A percentile compares a stretch with the other conserved stretches of the same genome.
Conservation (phyloP, 2,329 filamentous ascomycete species). For the Plenodomus lindquistii region DNA sequence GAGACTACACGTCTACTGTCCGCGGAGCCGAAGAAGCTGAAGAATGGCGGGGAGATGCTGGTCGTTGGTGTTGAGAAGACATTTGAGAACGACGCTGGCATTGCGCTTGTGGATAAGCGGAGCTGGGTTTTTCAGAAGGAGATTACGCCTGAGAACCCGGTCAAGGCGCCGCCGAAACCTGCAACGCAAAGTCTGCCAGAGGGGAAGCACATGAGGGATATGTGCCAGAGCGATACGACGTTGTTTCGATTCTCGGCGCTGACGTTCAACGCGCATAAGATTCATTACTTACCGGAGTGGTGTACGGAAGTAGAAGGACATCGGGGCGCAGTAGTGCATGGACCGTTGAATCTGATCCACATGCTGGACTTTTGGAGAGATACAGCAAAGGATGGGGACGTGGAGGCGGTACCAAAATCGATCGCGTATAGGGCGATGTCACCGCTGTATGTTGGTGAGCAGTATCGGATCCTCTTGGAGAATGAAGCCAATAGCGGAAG, state of each 20-base stretch:
- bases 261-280: conserved; percentile 89
- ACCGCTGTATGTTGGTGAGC: conserved; percentile 37
- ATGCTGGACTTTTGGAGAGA: conserved; percentile 44
- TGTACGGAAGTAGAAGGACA: conserved; percentile 74
- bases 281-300: conserved; percentile 80
- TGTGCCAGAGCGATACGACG: conserved; percentile 70
- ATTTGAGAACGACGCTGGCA: conserved; percentile 43
- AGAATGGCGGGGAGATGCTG: conserved; percentile 57
- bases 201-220: conserved; percentile 47
- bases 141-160: conserved; percentile 44
- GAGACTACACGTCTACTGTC: conserved; percentile 53
- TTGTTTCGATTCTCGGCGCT: conserved; percentile 91
- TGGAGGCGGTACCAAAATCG: conserved; percentile 26
- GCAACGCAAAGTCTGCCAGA: conserved; percentile 23
- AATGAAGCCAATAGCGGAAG: not conserved
- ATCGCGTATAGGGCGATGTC: conserved; percentile 39
- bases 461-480: conserved; percentile 33
- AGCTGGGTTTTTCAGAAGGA: conserved; percentile 49
- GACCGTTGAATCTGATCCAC: conserved; percentile 72
- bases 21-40: conserved; percentile 55
- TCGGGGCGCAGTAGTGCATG: conserved; percentile 78
- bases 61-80: conserved; percentile 63
- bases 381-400: conserved; percentile 12
- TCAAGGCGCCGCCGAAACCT: conserved; percentile 32
- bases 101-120: conserved; percentile 43